Conservation (phyloP, 2,329 filamentous ascomycete species). For the Samsoniella hepiali region DNA sequence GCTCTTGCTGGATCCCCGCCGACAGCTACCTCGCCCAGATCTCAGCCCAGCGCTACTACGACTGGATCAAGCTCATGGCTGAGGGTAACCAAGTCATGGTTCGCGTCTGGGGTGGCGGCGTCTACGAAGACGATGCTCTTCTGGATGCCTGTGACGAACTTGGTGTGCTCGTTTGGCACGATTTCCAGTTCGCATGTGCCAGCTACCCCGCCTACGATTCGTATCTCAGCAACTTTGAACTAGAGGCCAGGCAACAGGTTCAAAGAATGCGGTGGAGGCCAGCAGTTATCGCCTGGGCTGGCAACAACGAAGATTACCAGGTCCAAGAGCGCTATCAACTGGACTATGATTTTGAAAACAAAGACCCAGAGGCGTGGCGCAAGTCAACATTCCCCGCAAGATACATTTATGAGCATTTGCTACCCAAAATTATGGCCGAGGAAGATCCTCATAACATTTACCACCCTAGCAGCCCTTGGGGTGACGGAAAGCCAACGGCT, state of each 20-base stretch:
- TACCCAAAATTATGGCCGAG: conserved; percentile 61
- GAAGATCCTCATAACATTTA: conserved; percentile 64
- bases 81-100: conserved; percentile 76
- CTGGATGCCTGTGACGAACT: conserved; percentile 70
- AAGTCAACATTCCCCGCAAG: conserved; percentile 70
- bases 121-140: conserved; percentile 68
- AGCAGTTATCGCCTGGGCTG: conserved; percentile 70
- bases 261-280: conserved; percentile 55
- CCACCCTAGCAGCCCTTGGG: conserved; percentile 72
- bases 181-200: conserved; percentile 73
- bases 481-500: conserved; percentile 51
- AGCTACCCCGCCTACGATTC: conserved; percentile 64
- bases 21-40: conserved; percentile 71
- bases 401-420: conserved; percentile 74
- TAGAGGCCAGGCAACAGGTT: conserved; percentile 62
- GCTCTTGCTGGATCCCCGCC: conserved; percentile 76
- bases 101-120: conserved; percentile 68
- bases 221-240: conserved; percentile 57
- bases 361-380: conserved; percentile 69
- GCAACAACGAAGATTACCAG: conserved; percentile 78
- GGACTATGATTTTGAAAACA: conserved; percentile 70
- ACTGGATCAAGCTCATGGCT: conserved; percentile 67
- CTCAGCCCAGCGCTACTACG: conserved; percentile 56
- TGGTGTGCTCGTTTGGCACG: conserved; percentile 74
- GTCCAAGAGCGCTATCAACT: conserved; percentile 67